These are phyloP conservation scores for Leptodontidium sp. DNA, from an alignment of 2,329 filamentous ascomycete genomes.

Conservation along the genomic window DNA sequence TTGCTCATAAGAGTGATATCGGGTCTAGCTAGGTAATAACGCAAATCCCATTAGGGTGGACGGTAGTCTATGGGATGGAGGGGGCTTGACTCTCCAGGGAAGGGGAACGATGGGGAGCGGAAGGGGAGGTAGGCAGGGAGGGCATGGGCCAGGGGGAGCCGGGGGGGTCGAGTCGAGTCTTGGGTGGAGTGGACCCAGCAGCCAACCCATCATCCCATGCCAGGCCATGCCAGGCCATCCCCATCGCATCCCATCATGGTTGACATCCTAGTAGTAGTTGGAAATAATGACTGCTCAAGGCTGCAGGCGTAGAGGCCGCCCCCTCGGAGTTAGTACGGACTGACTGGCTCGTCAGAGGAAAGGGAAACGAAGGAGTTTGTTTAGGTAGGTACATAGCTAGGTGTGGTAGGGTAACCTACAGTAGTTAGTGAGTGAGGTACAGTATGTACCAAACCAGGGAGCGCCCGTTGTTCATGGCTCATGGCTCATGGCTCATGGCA, in stretches of 20 bases:
- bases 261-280: slow-evolving; percentile 14
- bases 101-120: slow-evolving; percentile 7
- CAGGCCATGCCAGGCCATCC: no score
- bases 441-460: neutral
- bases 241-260: neutral
- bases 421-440: neutral
- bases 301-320: neutral
- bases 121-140: slow-evolving; percentile 15
- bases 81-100: slow-evolving; percentile 17
- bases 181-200: slow-evolving; percentile 22
- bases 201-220: neutral
- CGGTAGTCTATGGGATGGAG: slow-evolving; percentile 10
- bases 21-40: slow-evolving; percentile 18
- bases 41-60: slow-evolving; percentile 25
- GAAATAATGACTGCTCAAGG: slow-evolving; percentile 1
- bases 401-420: neutral
- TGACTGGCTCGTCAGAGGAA: neutral
- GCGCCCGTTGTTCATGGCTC: no score
- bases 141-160: slow-evolving; percentile 16
- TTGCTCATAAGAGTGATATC: slow-evolving; percentile 24
- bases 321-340: slow-evolving; percentile 12
- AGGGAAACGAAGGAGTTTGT: neutral
- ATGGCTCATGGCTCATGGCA: neutral
- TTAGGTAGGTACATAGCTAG: neutral
- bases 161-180: neutral